Percentiles rank a stretch among this genome's conserved stretches.
These are phyloP conservation scores for Triticum monococcum DNA, from an alignment of 176 grass and related monocot genomes.

Conservation along the genomic window DNA sequence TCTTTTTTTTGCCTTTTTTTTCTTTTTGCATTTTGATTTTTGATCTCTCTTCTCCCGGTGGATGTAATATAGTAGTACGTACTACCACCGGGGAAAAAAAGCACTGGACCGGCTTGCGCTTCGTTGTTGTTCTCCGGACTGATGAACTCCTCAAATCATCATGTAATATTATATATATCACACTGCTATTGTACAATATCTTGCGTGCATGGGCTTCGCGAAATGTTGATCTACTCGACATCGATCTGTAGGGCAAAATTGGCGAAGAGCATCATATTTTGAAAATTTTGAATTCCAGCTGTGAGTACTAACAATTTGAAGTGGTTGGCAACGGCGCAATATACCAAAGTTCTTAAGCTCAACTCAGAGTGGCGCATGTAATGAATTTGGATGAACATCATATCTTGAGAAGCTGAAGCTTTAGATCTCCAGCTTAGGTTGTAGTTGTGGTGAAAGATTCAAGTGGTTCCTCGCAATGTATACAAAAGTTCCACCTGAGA, in stretches of 20 bases:
- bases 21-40: conserved; percentile 30
- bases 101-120: conserved; percentile 32
- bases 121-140: conserved; percentile 4
- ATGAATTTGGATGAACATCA: too few relatives aligned
- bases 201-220: background rate
- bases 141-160: background rate
- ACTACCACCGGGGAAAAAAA: background rate
- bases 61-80: conserved; percentile 36
- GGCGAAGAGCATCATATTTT: too few relatives aligned
- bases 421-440: background rate
- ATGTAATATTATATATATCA: conserved; percentile 36
- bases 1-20: conserved; percentile 6
- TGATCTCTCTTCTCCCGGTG: background rate
- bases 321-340: too few relatives aligned
- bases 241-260: background rate
- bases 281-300: too few relatives aligned
- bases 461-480: too few relatives aligned
- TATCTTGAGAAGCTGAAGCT: background rate
- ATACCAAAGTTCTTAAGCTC: too few relatives aligned
- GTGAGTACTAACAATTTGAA: too few relatives aligned
- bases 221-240: background rate
- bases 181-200: background rate
- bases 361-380: too few relatives aligned
- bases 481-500: too few relatives aligned
- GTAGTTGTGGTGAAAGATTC: too few relatives aligned